phyloP scores from a whole-genome alignment of 768 basidiomycete species.

The Suillus luteus region DNA sequence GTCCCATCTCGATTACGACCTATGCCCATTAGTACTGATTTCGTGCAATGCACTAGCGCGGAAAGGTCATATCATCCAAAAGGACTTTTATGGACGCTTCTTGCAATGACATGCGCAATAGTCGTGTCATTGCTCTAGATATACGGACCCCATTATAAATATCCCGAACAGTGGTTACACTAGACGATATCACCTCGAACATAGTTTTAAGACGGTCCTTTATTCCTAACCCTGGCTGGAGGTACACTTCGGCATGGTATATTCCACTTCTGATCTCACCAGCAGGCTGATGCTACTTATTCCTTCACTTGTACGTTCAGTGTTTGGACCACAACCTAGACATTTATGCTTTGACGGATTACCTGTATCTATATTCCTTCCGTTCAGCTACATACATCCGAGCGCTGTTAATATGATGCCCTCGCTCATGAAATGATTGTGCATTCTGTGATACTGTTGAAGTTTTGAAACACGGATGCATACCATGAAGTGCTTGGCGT shows the following conservation, averaged over 20 bases:
- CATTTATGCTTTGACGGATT: neutral
- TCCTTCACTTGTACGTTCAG: neutral
- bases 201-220: neutral
- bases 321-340: neutral
- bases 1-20: conserved; percentile 11
- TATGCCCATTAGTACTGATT: conserved; percentile 5
- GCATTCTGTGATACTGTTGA: neutral
- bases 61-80: conserved; percentile 15
- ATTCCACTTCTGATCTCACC: neutral
- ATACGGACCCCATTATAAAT: too few species aligned
- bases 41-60: conserved; percentile 17
- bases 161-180: neutral
- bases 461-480: neutral
- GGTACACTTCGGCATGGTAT: neutral
- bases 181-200: neutral
- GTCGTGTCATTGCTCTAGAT: conserved; percentile 20
- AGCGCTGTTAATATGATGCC: neutral
- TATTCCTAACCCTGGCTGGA: neutral
- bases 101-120: conserved; percentile 18
- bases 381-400: neutral
- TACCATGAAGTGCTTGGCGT: neutral
- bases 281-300: neutral
- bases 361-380: neutral
- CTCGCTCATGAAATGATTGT: neutral
- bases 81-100: conserved; percentile 15